phyloP scores from a whole-genome alignment of 2,329 filamentous ascomycete species.

The Dactylellina haptotyla region DNA sequence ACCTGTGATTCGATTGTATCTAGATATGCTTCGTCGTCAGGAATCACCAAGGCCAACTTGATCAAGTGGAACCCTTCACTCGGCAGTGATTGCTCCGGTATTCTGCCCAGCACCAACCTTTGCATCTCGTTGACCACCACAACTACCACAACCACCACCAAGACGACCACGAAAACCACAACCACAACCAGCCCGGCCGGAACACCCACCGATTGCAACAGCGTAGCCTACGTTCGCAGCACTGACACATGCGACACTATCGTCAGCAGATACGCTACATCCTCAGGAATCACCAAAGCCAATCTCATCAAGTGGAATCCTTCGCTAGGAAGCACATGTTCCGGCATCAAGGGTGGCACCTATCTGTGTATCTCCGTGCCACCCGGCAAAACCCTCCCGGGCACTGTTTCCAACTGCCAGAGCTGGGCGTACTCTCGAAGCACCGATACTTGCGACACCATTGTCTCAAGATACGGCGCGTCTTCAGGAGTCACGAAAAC shows the following conservation, averaged over 20 bases:
- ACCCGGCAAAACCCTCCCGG: neutral
- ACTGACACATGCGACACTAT: constrained; percentile 13
- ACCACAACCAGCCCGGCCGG: neutral
- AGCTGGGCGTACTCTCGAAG: too few relatives aligned
- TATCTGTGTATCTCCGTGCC: neutral
- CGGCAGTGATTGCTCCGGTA: neutral
- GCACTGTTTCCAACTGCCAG: neutral
- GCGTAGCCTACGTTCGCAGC: neutral
- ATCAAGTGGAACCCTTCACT: constrained; percentile 17
- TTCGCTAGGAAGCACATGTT: neutral
- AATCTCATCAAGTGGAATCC: constrained; percentile 31
- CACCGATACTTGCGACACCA: too few relatives aligned
- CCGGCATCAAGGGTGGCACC: neutral
- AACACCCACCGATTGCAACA: constrained; percentile 9
- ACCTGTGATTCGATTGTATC: constrained; percentile 4
- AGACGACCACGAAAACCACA: constrained; percentile 1
- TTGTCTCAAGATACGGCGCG: too few relatives aligned
- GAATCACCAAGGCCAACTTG: neutral
- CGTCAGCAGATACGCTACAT: constrained; percentile 9
- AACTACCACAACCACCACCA: constrained; percentile 1
- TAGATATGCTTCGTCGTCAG: neutral
- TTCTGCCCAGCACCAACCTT: neutral
- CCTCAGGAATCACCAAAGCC: neutral
- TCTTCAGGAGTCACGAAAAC: too few relatives aligned
- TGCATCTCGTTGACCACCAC: neutral